Base-by-base conservation (phyloP, 129 eudicot species). In the Flaveria brownii region DNA sequence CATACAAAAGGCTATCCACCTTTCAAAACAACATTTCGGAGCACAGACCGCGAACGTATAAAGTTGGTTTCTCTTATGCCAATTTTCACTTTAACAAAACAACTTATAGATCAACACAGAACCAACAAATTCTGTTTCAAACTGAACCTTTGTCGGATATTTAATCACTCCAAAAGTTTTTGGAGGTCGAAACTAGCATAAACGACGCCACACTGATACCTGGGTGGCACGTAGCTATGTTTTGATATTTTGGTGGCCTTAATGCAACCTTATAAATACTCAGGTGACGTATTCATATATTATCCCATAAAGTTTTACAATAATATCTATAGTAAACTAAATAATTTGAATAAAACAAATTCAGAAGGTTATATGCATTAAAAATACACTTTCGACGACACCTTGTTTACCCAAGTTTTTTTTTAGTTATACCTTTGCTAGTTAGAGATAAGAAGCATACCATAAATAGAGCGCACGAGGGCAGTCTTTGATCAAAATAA, bases 391-490 rank as follows among this genome's bases (percentile, higher is more conserved):
- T 67, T 67, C 6, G 8, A n/a, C 14, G 25, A 15, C 70, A 13
- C 15, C 17, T 20, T 65, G 2, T 30, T 16, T 7, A 65, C 10
- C 22, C 14, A 36, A 1, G 36, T 22, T 13, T 30, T 65, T 36
- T 17, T 2, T 33, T 2, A 15, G 6, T 16, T n/a, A 65, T 6
- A 22, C 47, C 1, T 65, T 36, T 36, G 42, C 17, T 18, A 1
- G 23, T 16, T 33, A 36, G 13, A 65, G 47, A 36, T 33, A 2
- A 8, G 13, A 65, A n/a, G 6, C n/a, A 6, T 86, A 91, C 97
- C 96, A 84, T 70, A 92, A 81, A 84, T 92, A 92, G 20, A 68
- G 74, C 22, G 97, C 87, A 64, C 84, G 93, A 42, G 93, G 91
- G 82, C 97, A 92, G 71, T 89, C 91, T 83, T 92, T 20, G 69